Percentiles rank a stretch among this genome's conserved stretches.
These are phyloP conservation scores for Microcyclospora pomicola DNA, from an alignment of 2,329 filamentous ascomycete species.

Conservation along the genomic window DNA sequence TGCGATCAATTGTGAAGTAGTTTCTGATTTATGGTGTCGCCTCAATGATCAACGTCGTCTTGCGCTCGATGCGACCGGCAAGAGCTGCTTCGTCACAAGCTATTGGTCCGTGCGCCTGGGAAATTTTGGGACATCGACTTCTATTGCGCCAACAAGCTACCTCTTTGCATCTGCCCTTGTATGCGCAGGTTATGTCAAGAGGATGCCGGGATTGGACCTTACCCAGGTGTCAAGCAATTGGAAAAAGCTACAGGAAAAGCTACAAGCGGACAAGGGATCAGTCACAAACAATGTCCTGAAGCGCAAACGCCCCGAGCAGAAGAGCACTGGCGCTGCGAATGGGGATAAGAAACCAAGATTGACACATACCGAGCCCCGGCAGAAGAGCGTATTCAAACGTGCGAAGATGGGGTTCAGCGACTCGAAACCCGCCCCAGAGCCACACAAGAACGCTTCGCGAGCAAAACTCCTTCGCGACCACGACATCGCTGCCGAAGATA, in stretches of 20 bases:
- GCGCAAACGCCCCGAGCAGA: slow-evolving; percentile 17
- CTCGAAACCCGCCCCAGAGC: slow-evolving; percentile 15
- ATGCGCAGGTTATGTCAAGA: no score
- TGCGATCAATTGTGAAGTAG: not conserved
- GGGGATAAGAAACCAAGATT: no score
- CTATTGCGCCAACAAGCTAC: no score
- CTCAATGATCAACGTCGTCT: not conserved
- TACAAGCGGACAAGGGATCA: slow-evolving; percentile 21
- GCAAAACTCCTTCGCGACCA: slow-evolving; percentile 8
- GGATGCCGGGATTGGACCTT: slow-evolving; percentile 26
- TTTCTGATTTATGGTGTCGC: not conserved
- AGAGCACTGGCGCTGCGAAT: not conserved
- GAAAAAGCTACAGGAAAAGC: slow-evolving; percentile 59
- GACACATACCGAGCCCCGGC: slow-evolving; percentile 1
- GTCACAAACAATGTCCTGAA: slow-evolving; percentile 22
- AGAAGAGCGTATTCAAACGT: slow-evolving; percentile 3
- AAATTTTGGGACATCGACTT: not conserved
- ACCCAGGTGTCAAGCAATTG: slow-evolving; percentile 46
- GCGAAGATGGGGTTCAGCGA: slow-evolving; percentile 40
- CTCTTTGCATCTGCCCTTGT: no score
- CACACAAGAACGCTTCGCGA: not conserved
- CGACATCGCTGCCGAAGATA: slow-evolving; percentile 43
- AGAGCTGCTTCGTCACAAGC: not conserved
- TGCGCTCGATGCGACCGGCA: not conserved
- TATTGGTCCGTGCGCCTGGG: not conserved